Percentiles rank a stretch among this genome's conserved stretches.
Evolutionary conservation across 1,139 yeast genomes (phyloP).

Genomic region (Meyerozyma smithsonii): DNA sequence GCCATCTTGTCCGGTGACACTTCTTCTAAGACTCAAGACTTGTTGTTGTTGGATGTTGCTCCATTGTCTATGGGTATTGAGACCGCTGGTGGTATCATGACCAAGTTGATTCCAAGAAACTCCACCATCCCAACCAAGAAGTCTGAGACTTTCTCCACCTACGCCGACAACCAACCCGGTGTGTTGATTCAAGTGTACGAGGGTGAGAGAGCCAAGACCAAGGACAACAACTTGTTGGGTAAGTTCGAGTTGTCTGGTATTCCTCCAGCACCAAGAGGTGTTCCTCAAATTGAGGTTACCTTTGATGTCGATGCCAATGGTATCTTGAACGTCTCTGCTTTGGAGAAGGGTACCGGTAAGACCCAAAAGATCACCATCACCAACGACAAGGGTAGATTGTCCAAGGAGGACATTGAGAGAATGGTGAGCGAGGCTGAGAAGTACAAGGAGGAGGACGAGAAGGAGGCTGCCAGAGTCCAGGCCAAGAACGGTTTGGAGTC

Average conservation of each 20-base stretch:
- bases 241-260: slow-evolving; percentile 93
- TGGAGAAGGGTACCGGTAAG: slow-evolving; percentile 92
- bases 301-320: slow-evolving; percentile 94
- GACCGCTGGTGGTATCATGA: slow-evolving; percentile 97
- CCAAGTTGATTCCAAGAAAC: slow-evolving; percentile 94
- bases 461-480: slow-evolving; percentile 44
- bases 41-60: slow-evolving; percentile 83
- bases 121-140: slow-evolving; percentile 96
- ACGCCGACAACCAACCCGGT: slow-evolving; percentile 96
- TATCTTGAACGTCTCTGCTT: slow-evolving; percentile 87
- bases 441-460: slow-evolving; percentile 47
- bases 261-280: slow-evolving; percentile 98
- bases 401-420: slow-evolving; percentile 48
- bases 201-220: slow-evolving; percentile 96
- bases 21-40: slow-evolving; percentile 76
- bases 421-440: slow-evolving; percentile 50
- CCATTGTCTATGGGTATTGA: slow-evolving; percentile 96
- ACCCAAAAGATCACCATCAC: slow-evolving; percentile 47
- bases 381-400: slow-evolving; percentile 49
- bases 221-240: slow-evolving; percentile 93
- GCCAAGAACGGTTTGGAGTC: slow-evolving; percentile 89
- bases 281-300: slow-evolving; percentile 94
- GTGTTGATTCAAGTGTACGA: slow-evolving; percentile 94
- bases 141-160: slow-evolving; percentile 94
- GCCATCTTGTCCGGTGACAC: slow-evolving; percentile 91